Evolutionary conservation across 495 filamentous ascomycete species (phyloP).

Genomic region (Penicillium turbatum): DNA sequence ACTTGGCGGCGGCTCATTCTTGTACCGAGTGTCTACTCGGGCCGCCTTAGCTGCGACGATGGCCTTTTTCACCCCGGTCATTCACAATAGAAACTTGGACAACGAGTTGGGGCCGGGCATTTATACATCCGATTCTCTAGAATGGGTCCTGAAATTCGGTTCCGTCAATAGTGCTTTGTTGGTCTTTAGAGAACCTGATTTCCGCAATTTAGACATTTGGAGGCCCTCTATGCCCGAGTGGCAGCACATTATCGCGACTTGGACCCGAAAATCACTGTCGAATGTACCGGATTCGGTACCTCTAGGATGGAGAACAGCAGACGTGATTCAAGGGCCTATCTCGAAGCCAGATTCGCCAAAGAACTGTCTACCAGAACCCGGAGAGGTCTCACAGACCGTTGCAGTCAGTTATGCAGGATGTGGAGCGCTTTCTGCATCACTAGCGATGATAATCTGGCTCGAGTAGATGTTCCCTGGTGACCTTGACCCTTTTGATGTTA

Average conservation of each 20-base stretch:
- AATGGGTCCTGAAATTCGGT: not conserved
- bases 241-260: not conserved
- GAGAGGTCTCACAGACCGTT: not conserved
- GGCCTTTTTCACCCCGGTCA: not conserved
- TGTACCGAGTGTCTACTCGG: not conserved
- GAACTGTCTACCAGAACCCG: not conserved
- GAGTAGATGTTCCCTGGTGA: not conserved
- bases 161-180: not conserved
- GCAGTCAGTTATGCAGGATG: not conserved
- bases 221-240: not conserved
- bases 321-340: not conserved
- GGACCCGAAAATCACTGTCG: not conserved
- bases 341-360: not conserved
- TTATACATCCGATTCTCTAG: not conserved
- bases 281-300: not conserved
- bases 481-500: not conserved
- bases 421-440: not conserved
- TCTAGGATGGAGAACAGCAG: not conserved
- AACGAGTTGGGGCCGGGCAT: not conserved
- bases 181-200: not conserved
- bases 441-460: not conserved
- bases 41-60: not conserved
- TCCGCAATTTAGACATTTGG: not conserved
- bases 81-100: not conserved
- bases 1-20: not conserved